Evolutionary conservation across 2,329 filamentous ascomycete genomes (phyloP), one percentile per base, ranked within the genome.

Genomic region (Colletotrichum echinochloae): DNA sequence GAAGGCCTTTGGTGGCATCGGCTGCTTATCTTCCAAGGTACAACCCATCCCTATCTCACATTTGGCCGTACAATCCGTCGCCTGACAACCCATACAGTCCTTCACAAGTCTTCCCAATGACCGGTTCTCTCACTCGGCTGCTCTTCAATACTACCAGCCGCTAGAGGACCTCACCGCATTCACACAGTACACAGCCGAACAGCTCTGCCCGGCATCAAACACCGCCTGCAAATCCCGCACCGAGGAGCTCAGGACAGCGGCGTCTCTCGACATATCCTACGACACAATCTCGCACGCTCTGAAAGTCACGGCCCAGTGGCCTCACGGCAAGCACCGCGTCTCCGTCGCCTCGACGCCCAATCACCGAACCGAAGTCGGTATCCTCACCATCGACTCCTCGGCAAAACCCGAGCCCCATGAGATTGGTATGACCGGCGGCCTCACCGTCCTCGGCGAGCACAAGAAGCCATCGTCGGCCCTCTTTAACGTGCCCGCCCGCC

Each of bases 401-500:
- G 80, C 83, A 6, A 84, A 83, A 30, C 83, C 88, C 18, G 90
- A 94, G 69, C 83, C 88, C 0, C 89, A 95, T 78, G 93, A 97
- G 74, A 81, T 97, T 16, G 92, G 91, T 46, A 86, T 97, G 48
- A 90, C 91, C 6, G 95, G 95, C 3, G 87, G 94, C 65, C 83
- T 98, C 61, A 91, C 90, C 0, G 92, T 97, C 3, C 82, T 98
- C 0, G 93, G 94, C 28, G 88, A 95, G 76, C 89, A 94, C 75
- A 85, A 86, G 48, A 89, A 90, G 73, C 89, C 93, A 14, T 92
- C 92, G 48, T 87, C 92, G 2, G 92, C 93, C 0, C 84, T 95
- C 55, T 98, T 98, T 83, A 90, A 92, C 52, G 96, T 97, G 74
- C 91, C 93, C 2, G 90, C 94, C 3, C 90, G 94, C 0, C 95